phyloP scores from a whole-genome alignment of 495 filamentous ascomycete genomes.

The Arthonia radiata region DNA sequence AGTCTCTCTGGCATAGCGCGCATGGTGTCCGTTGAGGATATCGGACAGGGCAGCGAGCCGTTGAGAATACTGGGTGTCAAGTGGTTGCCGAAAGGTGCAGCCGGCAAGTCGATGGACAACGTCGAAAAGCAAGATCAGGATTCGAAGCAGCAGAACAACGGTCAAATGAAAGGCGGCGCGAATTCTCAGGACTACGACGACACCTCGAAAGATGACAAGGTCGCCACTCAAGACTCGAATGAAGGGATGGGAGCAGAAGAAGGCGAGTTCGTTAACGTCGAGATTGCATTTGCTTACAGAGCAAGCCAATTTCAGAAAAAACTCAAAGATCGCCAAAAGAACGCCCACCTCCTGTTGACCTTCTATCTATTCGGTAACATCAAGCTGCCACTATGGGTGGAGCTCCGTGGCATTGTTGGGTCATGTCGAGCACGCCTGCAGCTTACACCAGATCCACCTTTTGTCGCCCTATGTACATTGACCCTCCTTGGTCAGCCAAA shows the following conservation, averaged over 20 bases:
- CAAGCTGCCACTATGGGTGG: slow-evolving; percentile 44
- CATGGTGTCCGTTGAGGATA: slow-evolving; percentile 44
- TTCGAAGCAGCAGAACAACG: slow-evolving; percentile 18
- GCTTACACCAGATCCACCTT: slow-evolving; percentile 45
- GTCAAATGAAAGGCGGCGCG: slow-evolving; percentile 23
- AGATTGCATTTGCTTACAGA: slow-evolving; percentile 44
- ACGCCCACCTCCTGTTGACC: slow-evolving; percentile 41
- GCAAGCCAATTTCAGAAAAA: slow-evolving; percentile 23
- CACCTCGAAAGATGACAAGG: slow-evolving; percentile 4
- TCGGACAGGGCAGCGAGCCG: slow-evolving; percentile 42
- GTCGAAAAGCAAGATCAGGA: slow-evolving; percentile 23
- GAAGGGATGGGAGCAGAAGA: slow-evolving; percentile 51
- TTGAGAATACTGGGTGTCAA: slow-evolving; percentile 36
- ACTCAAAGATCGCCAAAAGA: slow-evolving; percentile 33
- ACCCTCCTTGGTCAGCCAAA: slow-evolving; percentile 56
- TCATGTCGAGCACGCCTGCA: slow-evolving; percentile 40
- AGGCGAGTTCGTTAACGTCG: slow-evolving; percentile 47
- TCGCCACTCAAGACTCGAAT: slow-evolving; percentile 4
- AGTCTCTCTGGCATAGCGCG: slow-evolving; percentile 34
- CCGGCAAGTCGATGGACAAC: slow-evolving; percentile 29
- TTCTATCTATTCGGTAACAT: slow-evolving; percentile 38
- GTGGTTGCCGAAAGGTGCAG: slow-evolving; percentile 42
- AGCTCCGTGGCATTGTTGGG: slow-evolving; percentile 38
- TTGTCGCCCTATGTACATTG: slow-evolving; percentile 41
- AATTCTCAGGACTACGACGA: slow-evolving; percentile 10